Conservation (phyloP, 2,329 filamentous ascomycete species). For the Cytospora schulzeri region DNA sequence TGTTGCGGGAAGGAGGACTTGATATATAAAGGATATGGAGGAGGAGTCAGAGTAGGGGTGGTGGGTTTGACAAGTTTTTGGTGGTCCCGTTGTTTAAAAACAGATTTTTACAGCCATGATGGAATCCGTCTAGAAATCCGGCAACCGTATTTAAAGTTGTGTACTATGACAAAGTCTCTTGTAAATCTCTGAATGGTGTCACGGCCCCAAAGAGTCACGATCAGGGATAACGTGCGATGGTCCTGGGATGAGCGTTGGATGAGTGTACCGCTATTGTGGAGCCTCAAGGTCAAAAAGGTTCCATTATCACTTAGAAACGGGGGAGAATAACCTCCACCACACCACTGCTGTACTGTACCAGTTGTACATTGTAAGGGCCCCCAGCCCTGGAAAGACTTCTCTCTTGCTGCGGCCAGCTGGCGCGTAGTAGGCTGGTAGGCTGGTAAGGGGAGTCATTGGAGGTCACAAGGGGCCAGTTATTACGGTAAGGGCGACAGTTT, state of each 20-base stretch:
- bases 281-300: not conserved
- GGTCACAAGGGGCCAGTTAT: too few species aligned
- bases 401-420: not conserved
- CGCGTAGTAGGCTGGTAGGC: conserved; percentile 8
- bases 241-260: conserved; percentile 1
- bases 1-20: conserved; percentile 13
- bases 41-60: not conserved
- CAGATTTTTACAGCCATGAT: conserved; percentile 13
- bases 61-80: not conserved
- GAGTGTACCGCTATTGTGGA: not conserved
- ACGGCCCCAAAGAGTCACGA: conserved; percentile 9
- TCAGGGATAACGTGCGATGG: conserved; percentile 15
- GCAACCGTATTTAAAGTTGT: not conserved
- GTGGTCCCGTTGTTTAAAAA: not conserved
- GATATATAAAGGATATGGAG: conserved; percentile 15
- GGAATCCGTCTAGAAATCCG: conserved; percentile 7
- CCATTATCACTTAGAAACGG: too few species aligned
- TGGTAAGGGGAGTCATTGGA: not conserved
- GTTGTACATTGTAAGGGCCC: too few species aligned
- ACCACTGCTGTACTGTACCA: too few species aligned
- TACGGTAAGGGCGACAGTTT: conserved; percentile 28
- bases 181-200: conserved; percentile 14
- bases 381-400: too few species aligned
- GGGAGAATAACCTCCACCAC: not conserved
- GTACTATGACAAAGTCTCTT: conserved; percentile 14